Conservation (phyloP, 139 green algal genomes). For the Haematococcus sp. region DNA sequence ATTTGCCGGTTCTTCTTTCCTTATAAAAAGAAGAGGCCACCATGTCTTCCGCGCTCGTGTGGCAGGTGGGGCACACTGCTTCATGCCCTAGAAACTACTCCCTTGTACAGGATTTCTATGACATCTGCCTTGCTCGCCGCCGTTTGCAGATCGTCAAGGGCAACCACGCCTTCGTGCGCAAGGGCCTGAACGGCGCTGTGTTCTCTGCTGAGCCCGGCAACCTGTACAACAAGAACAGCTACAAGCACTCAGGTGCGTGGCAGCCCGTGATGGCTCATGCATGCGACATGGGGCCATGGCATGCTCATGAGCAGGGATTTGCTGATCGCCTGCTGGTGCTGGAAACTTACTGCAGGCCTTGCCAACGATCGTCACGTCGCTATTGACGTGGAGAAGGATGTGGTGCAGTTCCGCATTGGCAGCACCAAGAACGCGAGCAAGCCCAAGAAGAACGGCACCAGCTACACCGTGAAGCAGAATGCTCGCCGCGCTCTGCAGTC, state of each 20-base stretch:
- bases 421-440: conserved; percentile 46
- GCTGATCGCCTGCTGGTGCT: not conserved
- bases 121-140: not conserved
- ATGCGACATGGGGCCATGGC: not conserved
- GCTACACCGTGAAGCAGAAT: conserved; percentile 34
- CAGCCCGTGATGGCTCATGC: not conserved
- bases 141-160: conserved; percentile 55
- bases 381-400: conserved; percentile 32
- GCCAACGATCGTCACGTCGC: conserved; percentile 52
- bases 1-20: too few relatives aligned
- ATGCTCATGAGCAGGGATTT: not conserved
- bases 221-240: conserved; percentile 75
- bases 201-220: conserved; percentile 73
- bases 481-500: conserved; percentile 26
- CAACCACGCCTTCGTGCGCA: conserved; percentile 68
- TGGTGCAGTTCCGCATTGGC: conserved; percentile 18
- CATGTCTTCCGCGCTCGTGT: conserved; percentile 29
- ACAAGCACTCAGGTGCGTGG: conserved; percentile 77
- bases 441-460: conserved; percentile 28
- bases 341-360: conserved; percentile 34
- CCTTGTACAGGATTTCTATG: too few relatives aligned
- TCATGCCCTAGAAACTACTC: too few relatives aligned
- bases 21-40: not conserved
- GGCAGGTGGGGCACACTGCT: not conserved
- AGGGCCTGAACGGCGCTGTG: conserved; percentile 50